Conservation (phyloP, 257 asterid species). For the Solanum habrochaites region DNA sequence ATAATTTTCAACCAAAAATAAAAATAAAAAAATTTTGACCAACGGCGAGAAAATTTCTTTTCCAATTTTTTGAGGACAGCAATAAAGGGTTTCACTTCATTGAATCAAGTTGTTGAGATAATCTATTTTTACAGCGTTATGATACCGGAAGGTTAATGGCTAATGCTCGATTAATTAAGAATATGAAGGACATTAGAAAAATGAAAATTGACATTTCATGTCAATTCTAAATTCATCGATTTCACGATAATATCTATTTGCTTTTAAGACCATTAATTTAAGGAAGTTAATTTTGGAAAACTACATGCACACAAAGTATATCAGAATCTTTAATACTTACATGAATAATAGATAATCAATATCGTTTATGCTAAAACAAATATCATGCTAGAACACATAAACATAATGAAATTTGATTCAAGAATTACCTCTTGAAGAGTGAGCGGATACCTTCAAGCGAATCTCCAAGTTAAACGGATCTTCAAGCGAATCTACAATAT, state of each 20-base stretch:
- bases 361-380: too few relatives aligned
- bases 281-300: too few relatives aligned
- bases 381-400: too few relatives aligned
- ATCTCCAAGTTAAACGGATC: too few relatives aligned
- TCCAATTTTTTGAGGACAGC: neutral
- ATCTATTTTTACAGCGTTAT: neutral
- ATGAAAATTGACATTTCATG: neutral
- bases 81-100: neutral
- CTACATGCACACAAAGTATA: too few relatives aligned
- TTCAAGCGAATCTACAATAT: too few relatives aligned
- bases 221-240: neutral
- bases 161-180: neutral
- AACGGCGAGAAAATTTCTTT: neutral
- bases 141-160: neutral
- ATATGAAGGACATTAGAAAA: neutral
- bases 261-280: neutral
- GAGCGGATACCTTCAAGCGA: too few relatives aligned
- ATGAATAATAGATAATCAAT: too few relatives aligned
- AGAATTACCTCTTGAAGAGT: too few relatives aligned
- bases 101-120: neutral
- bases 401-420: too few relatives aligned
- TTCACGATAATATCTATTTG: too few relatives aligned
- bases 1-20: neutral
- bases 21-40: fast-evolving
- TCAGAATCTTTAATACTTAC: too few relatives aligned